These are phyloP conservation scores for Glebionis coronaria DNA, from an alignment of 129 eudicot species.

Conservation along the genomic window DNA sequence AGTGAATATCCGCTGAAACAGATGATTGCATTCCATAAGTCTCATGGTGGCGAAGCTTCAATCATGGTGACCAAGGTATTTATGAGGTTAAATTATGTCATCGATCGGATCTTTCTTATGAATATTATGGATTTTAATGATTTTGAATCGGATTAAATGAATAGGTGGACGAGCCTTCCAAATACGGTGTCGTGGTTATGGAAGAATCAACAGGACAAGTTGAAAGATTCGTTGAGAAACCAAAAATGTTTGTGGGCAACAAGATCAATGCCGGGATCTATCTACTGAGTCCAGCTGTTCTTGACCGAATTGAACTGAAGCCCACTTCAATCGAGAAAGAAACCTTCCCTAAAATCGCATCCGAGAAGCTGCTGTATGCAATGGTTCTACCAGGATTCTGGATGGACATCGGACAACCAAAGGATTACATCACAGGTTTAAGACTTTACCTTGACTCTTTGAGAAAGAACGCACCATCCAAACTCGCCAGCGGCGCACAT, in stretches of 20 bases:
- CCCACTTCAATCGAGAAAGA: slow-evolving; percentile 96
- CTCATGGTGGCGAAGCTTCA: slow-evolving; percentile 92
- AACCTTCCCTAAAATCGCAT: slow-evolving; percentile 76
- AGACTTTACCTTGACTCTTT: slow-evolving; percentile 78
- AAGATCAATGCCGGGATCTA: slow-evolving; percentile 91
- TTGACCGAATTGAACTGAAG: slow-evolving; percentile 66
- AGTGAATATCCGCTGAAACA: slow-evolving; percentile 75
- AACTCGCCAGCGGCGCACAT: slow-evolving; percentile 62
- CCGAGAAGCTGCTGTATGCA: slow-evolving; percentile 64
- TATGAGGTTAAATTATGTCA: neutral
- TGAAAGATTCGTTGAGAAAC: slow-evolving; percentile 83
- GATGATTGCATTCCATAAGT: slow-evolving; percentile 74
- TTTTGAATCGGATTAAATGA: slow-evolving; percentile 1
- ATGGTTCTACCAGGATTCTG: slow-evolving; percentile 96
- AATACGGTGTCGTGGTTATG: slow-evolving; percentile 84
- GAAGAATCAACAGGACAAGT: slow-evolving; percentile 84
- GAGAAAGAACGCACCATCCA: slow-evolving; percentile 57
- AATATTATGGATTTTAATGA: neutral
- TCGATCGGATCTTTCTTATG: slow-evolving; percentile 1
- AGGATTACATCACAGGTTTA: slow-evolving; percentile 80
- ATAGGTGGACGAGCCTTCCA: slow-evolving; percentile 94
- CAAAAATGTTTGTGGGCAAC: slow-evolving; percentile 87
- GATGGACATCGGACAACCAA: slow-evolving; percentile 98
- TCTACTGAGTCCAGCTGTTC: slow-evolving; percentile 74
- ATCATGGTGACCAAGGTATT: slow-evolving; percentile 88